phyloP scores from a whole-genome alignment of 768 basidiomycete genomes.

The Trametes meyenii region DNA sequence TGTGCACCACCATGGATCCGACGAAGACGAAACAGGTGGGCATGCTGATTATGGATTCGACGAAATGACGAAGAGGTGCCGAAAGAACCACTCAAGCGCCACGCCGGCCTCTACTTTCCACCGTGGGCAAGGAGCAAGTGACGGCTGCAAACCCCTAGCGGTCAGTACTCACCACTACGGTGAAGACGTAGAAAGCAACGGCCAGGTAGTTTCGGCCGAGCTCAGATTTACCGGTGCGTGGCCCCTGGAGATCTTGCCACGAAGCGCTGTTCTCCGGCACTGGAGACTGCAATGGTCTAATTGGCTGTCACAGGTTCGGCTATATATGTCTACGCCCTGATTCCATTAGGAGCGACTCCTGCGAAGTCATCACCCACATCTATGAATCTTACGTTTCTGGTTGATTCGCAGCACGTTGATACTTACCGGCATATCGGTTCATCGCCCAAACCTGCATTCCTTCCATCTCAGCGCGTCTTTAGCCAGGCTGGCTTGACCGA shows the following conservation, averaged over 20 bases:
- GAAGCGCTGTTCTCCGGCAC: background rate
- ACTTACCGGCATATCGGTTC: conserved; percentile 38
- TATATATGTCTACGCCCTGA: conserved; percentile 48
- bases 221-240: conserved; percentile 36
- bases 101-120: too few relatives aligned
- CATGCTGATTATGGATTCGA: too few relatives aligned
- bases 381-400: conserved; percentile 47
- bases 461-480: conserved; percentile 43
- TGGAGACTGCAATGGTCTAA: conserved; percentile 1
- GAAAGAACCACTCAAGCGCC: too few relatives aligned
- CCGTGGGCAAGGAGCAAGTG: too few relatives aligned
- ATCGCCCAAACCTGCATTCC: conserved; percentile 33
- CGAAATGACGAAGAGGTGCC: too few relatives aligned
- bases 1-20: too few relatives aligned
- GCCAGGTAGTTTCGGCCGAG: conserved; percentile 26
- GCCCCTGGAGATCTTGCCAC: conserved; percentile 1
- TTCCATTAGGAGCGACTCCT: conserved; percentile 34
- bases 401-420: conserved; percentile 41
- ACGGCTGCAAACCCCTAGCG: background rate
- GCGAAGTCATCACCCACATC: conserved; percentile 38
- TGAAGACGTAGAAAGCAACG: conserved; percentile 30
- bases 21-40: too few relatives aligned
- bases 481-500: conserved; percentile 38
- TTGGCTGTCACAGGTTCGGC: conserved; percentile 43
- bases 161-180: conserved; percentile 27